phyloP scores from a whole-genome alignment of 192 early-diverging fungal species.

The Backusella parvicylindrica region DNA sequence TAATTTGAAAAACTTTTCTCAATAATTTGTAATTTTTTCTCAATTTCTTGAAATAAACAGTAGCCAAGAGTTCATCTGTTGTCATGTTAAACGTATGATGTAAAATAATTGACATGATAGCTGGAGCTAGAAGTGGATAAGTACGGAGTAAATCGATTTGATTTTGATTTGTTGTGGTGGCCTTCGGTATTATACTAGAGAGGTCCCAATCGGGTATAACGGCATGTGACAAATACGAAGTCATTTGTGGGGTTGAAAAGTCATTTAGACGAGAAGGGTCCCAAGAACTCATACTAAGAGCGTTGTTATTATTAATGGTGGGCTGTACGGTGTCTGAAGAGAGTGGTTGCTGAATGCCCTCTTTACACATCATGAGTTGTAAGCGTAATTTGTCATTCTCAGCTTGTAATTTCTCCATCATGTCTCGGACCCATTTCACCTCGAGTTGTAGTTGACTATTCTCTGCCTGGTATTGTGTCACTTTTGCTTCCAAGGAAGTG shows the following conservation, averaged over 20 bases:
- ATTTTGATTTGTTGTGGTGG: neutral
- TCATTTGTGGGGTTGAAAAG: neutral
- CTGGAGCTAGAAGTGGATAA: constrained; percentile 20
- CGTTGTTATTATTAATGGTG: neutral
- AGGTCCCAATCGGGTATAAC: constrained; percentile 18
- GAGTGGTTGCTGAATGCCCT: constrained; percentile 12
- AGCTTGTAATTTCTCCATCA: constrained; percentile 24
- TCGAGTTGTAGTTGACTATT: constrained; percentile 28
- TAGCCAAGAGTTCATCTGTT: constrained; percentile 2
- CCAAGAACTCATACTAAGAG: neutral
- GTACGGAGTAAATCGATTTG: neutral
- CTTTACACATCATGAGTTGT: constrained; percentile 15
- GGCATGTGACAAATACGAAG: constrained; percentile 16
- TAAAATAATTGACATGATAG: constrained; percentile 26
- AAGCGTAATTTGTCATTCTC: constrained; percentile 28
- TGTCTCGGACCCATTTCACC: constrained; percentile 25
- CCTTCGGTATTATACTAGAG: neutral
- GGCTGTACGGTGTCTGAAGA: neutral
- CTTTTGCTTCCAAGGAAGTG: constrained; percentile 18
- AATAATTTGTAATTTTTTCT: no score
- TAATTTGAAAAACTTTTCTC: no score
- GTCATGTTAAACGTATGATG: constrained; percentile 12
- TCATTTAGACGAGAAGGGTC: neutral
- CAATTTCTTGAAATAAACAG: no score
- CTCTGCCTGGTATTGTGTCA: constrained; percentile 20